phyloP scores from a whole-genome alignment of 1,284 basidiomycete genomes.

The Afroboletus lepidellus region DNA sequence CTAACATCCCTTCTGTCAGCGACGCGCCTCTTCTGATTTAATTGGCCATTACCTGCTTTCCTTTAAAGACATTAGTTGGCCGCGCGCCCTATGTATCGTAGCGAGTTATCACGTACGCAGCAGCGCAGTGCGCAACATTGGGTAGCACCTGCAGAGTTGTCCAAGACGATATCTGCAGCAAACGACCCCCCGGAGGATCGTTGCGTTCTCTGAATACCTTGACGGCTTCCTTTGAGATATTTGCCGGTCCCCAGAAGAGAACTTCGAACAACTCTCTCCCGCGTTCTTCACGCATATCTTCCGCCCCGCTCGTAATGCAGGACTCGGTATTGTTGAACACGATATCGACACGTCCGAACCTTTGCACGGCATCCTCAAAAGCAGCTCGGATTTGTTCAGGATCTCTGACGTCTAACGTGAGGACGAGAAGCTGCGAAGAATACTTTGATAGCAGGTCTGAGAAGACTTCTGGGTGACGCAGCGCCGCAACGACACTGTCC shows the following conservation, averaged over 20 bases:
- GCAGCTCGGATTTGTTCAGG: conserved; percentile 18
- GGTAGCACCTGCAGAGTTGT: conserved; percentile 12
- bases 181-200: conserved; percentile 31
- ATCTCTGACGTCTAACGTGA: conserved; percentile 32
- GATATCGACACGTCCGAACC: conserved; percentile 34
- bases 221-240: conserved; percentile 36
- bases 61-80: conserved; percentile 12
- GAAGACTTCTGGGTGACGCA: conserved; percentile 17
- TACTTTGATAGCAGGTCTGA: conserved; percentile 24
- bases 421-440: conserved; percentile 40
- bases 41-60: conserved; percentile 24
- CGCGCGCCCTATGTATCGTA: neutral
- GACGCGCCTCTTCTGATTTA: neutral
- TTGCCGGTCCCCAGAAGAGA: conserved; percentile 39
- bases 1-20: conserved; percentile 17
- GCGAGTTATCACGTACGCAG: conserved; percentile 24
- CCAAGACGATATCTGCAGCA: conserved; percentile 28
- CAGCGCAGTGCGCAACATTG: conserved; percentile 27
- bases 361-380: conserved; percentile 25
- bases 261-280: conserved; percentile 35
- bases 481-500: conserved; percentile 28
- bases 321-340: conserved; percentile 35
- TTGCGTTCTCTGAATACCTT: conserved; percentile 39
- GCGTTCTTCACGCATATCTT: conserved; percentile 33
- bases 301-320: conserved; percentile 28